A percentile compares a stretch with the other conserved stretches of the same genome.
These are phyloP conservation scores for Leccinum griseonigrum DNA, from an alignment of 1,284 basidiomycete species.

Conservation along the genomic window DNA sequence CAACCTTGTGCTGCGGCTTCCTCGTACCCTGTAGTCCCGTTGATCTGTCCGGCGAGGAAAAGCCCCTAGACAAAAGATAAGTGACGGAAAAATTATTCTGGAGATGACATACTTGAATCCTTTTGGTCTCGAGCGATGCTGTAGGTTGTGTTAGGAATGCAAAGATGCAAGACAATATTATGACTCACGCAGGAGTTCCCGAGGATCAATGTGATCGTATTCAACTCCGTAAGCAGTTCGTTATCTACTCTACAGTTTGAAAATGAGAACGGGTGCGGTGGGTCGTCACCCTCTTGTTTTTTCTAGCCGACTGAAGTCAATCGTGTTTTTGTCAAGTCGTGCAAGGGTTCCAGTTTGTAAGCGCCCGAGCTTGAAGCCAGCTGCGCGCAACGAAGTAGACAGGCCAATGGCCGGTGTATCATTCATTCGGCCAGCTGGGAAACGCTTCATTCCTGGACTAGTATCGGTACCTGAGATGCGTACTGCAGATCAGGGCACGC, in stretches of 20 bases:
- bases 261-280: constrained; percentile 64
- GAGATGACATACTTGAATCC: constrained; percentile 52
- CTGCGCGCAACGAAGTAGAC: constrained; percentile 68
- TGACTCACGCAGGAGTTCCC: constrained; percentile 67
- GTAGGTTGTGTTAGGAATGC: constrained; percentile 3
- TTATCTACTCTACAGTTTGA: constrained; percentile 50
- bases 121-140: constrained; percentile 85
- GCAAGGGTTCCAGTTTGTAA: constrained; percentile 92
- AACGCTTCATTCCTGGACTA: constrained; percentile 62
- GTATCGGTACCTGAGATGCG: not conserved
- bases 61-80: constrained; percentile 51
- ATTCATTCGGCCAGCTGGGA: constrained; percentile 80
- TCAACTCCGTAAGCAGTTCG: constrained; percentile 87
- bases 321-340: constrained; percentile 66
- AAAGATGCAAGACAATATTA: not conserved
- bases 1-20: constrained; percentile 88
- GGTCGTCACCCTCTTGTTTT: constrained; percentile 58
- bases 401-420: constrained; percentile 74
- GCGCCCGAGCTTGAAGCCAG: constrained; percentile 79
- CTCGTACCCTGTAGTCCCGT: constrained; percentile 91
- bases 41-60: constrained; percentile 87
- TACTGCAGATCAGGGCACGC: constrained; percentile 9
- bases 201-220: constrained; percentile 88
- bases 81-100: not conserved
- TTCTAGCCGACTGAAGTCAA: constrained; percentile 61